phyloP scores from a whole-genome alignment of 2,329 filamentous ascomycete genomes.

The Fusarium sororula region DNA sequence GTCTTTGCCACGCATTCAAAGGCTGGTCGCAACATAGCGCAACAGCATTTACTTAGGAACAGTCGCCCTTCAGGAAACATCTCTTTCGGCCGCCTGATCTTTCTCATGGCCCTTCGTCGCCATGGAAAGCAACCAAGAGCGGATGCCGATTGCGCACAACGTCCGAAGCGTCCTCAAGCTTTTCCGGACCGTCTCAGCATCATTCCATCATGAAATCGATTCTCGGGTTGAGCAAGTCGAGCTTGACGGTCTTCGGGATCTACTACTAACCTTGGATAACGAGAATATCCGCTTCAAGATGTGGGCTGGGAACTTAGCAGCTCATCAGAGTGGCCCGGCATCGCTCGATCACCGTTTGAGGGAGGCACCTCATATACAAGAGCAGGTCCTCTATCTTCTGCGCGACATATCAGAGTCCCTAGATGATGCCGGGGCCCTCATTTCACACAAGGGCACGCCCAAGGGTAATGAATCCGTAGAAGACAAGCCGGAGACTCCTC shows the following conservation, averaged over 20 bases:
- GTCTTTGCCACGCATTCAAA: fast-evolving
- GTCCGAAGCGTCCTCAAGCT: neutral
- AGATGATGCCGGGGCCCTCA: neutral
- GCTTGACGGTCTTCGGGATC: fast-evolving
- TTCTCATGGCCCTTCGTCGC: fast-evolving
- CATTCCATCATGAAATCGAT: fast-evolving
- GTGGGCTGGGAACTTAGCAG: slow-evolving; percentile 33
- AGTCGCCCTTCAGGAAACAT: fast-evolving
- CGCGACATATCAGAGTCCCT: slow-evolving; percentile 22
- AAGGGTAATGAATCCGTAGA: fast-evolving
- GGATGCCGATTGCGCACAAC: neutral
- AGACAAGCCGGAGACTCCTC: fast-evolving
- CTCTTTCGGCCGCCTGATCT: neutral
- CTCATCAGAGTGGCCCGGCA: slow-evolving; percentile 7
- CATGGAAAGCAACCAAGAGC: neutral
- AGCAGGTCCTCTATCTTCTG: slow-evolving; percentile 38
- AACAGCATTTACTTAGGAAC: neutral
- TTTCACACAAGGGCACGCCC: fast-evolving
- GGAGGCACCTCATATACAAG: slow-evolving; percentile 28
- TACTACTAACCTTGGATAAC: neutral
- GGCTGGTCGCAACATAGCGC: neutral
- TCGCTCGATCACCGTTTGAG: slow-evolving; percentile 34
- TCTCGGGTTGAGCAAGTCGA: fast-evolving
- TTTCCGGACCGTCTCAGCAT: neutral
- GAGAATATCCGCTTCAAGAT: slow-evolving; percentile 25